Conservation (phyloP, 371 early-diverging fungal species). For the Mucor mucedo region DNA sequence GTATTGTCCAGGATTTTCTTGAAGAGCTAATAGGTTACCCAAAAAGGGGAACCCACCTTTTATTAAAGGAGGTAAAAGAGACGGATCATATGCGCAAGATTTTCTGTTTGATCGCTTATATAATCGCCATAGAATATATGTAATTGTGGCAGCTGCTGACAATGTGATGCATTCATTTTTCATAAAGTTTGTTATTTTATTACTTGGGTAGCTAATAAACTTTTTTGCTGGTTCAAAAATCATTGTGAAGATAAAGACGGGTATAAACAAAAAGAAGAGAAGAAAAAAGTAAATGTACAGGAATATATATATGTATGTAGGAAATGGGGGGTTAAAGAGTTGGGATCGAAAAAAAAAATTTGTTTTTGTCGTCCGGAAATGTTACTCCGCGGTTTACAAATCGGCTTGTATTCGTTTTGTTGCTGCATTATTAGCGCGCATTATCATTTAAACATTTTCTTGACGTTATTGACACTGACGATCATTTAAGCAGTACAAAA, state of each 20-base stretch:
- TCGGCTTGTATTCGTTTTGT: neutral
- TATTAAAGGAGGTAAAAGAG: slow-evolving; percentile 20
- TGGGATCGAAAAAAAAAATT: neutral
- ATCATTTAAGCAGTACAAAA: no score
- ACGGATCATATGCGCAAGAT: neutral
- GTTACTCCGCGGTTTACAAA: neutral
- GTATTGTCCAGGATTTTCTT: slow-evolving; percentile 20
- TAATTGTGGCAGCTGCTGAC: slow-evolving; percentile 20
- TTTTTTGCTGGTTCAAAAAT: neutral
- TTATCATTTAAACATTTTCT: neutral
- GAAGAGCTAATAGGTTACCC: slow-evolving; percentile 22
- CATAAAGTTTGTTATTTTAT: neutral
- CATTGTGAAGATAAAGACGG: no score
- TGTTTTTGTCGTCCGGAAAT: neutral
- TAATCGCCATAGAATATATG: slow-evolving; percentile 12
- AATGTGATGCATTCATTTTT: slow-evolving; percentile 17
- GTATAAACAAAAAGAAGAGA: neutral
- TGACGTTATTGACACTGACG: no score
- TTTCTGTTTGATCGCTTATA: neutral
- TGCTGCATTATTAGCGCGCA: slow-evolving; percentile 1
- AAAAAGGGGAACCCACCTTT: slow-evolving; percentile 22
- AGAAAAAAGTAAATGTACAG: neutral
- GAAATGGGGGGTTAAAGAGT: neutral
- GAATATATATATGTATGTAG: neutral
- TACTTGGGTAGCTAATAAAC: neutral